A percentile compares a stretch with the other conserved stretches of the same genome.
Conservation (phyloP, 169 alveolate genomes). For the Cryptosporidium baileyi region DNA sequence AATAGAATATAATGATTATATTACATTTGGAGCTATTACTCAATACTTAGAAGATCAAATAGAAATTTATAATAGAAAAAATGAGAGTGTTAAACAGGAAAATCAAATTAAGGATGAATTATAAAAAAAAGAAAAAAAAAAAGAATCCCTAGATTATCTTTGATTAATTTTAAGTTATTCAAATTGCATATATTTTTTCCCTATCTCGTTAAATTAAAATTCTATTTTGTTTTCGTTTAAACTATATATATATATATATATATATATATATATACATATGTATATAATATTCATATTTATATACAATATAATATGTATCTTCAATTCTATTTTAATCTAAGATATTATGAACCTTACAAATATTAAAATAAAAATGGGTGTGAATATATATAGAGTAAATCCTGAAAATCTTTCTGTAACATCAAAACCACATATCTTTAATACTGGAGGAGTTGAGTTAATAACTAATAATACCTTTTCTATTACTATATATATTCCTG, state of each 20-base stretch:
- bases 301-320: background rate
- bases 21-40: background rate
- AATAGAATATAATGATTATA: background rate
- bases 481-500: conserved; percentile 63
- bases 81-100: background rate
- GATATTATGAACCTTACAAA: background rate
- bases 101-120: conserved; percentile 4
- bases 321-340: background rate
- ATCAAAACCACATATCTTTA: conserved; percentile 48
- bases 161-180: background rate
- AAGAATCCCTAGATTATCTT: background rate
- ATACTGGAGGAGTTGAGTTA: conserved; percentile 47
- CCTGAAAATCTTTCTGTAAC: conserved; percentile 50
- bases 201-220: background rate
- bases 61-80: background rate
- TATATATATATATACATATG: background rate
- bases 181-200: background rate
- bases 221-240: background rate
- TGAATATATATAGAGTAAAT: conserved; percentile 29
- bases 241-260: background rate
- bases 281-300: background rate
- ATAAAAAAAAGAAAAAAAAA: background rate
- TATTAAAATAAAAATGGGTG: conserved; percentile 1
- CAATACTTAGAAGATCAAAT: background rate
- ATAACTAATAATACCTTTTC: conserved; percentile 57